Percentiles rank a stretch among this genome's conserved stretches.
phyloP scores from a whole-genome alignment of 2,329 filamentous ascomycete genomes.

The Stachybotrys chartarum region DNA sequence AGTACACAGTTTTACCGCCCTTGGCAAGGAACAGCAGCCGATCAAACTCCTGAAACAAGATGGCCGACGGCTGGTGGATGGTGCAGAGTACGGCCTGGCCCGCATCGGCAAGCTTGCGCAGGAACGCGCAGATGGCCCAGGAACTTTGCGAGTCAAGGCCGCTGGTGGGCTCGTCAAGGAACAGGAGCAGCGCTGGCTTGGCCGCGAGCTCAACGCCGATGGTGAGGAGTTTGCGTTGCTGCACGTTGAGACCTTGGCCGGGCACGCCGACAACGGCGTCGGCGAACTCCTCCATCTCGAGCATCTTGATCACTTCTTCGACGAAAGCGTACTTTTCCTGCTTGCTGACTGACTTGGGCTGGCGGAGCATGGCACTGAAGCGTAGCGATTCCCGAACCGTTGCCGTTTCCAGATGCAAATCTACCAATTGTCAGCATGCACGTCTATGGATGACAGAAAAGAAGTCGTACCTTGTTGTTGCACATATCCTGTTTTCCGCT shows the following conservation, averaged over 20 bases:
- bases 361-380: conserved; percentile 51
- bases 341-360: conserved; percentile 44
- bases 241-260: conserved; percentile 53
- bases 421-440: conserved; percentile 7
- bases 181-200: conserved; percentile 51
- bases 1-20: conserved; percentile 62
- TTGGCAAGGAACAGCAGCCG: conserved; percentile 55
- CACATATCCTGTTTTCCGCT: conserved; percentile 60
- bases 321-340: conserved; percentile 55
- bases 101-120: conserved; percentile 51
- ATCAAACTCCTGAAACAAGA: conserved; percentile 51
- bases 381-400: conserved; percentile 48
- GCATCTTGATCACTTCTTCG: conserved; percentile 57
- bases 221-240: conserved; percentile 55
- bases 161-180: conserved; percentile 54
- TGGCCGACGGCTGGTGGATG: conserved; percentile 47
- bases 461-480: conserved; percentile 49
- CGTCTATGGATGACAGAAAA: background rate
- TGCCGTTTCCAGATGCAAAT: conserved; percentile 48
- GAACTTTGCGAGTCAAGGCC: conserved; percentile 58
- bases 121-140: conserved; percentile 55
- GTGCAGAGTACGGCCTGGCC: conserved; percentile 49
- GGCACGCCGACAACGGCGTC: conserved; percentile 58
- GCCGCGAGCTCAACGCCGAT: conserved; percentile 54
- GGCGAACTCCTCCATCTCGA: conserved; percentile 61